Evolutionary conservation across 1,139 yeast species (phyloP), one percentile per base, ranked within the genome.

Genomic region (Yamadazyma atmosphaerica): DNA sequence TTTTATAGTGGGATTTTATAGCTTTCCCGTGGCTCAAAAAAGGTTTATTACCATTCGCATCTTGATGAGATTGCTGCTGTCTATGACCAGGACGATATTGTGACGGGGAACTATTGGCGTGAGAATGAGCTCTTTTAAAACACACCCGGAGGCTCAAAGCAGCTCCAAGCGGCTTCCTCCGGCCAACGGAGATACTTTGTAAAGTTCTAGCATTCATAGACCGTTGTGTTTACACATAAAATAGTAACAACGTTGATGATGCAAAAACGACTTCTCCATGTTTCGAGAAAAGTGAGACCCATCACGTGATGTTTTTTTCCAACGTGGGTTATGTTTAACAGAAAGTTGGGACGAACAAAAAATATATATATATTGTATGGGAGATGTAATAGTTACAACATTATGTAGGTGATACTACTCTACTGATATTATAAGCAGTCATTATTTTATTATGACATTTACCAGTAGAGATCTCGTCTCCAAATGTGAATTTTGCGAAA

Each of bases 1-100:
- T 46, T 42, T 55, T 65, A 45, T 73, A 74, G n/a, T 50, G 47
- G 23, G 31, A 28, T 16, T 40, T 28, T 28, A 28, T 28, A 15
- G 19, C 6, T 5, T 10, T 5, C 4, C 16, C 11, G 4, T 10
- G 12, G 10, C 21, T n/a, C 10, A 16, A 28, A 13, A 15, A 14
- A 28, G 16, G 19, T 9, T 6, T 16, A 9, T 28, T 28, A 15
- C 31, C 5, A 26, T 6, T 24, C 6, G 11, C 8, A 24, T 24
- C 13, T 12, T 26, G 29, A 26, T 5, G 8, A 26, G 11, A n/a
- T 28, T 15, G 31, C n/a, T 23, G 26, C 26, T 23, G 26, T 12
- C 14, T 7, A 14, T 9, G 29, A 28, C 16, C n/a, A n/a, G n/a
- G 31, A 28, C 4, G 10, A 26, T n/a, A 13, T 12, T 26, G 29